phyloP scores from a whole-genome alignment of 768 basidiomycete genomes.

The Leccinum aurantiacum region DNA sequence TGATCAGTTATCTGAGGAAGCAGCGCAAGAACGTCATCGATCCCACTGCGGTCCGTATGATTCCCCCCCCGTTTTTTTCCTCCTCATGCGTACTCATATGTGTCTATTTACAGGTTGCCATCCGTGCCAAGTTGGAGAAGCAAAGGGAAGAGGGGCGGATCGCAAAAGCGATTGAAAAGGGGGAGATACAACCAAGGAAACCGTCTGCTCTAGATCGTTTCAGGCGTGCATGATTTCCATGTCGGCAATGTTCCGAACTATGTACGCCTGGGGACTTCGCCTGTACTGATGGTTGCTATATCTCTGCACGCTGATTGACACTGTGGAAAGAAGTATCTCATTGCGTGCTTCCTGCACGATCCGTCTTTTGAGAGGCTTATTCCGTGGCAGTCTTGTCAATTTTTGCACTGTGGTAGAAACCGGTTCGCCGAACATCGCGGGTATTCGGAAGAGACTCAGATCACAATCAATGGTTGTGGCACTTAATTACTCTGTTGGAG shows the following conservation, averaged over 20 bases:
- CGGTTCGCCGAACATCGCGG: background rate
- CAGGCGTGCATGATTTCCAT: constrained; percentile 23
- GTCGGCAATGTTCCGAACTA: background rate
- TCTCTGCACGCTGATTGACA: background rate
- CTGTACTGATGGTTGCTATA: background rate
- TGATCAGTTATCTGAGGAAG: constrained; percentile 68
- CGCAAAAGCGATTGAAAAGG: constrained; percentile 37
- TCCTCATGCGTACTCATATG: background rate
- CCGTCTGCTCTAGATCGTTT: constrained; percentile 39
- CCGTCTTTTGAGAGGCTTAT: background rate
- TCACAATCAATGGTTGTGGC: background rate
- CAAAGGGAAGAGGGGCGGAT: constrained; percentile 47
- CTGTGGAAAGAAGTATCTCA: background rate
- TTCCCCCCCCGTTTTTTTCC: background rate
- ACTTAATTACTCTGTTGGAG: no score
- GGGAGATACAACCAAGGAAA: constrained; percentile 28
- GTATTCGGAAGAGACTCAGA: background rate
- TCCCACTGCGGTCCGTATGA: constrained; percentile 58
- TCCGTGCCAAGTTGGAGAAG: constrained; percentile 65
- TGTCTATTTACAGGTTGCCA: constrained; percentile 42
- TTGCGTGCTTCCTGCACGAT: no score
- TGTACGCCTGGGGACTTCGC: background rate
- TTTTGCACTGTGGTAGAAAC: background rate
- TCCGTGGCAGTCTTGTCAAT: background rate
- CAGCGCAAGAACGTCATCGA: constrained; percentile 96